Conservation (phyloP, 495 filamentous ascomycete genomes). For the Elasticomyces elasticus region DNA sequence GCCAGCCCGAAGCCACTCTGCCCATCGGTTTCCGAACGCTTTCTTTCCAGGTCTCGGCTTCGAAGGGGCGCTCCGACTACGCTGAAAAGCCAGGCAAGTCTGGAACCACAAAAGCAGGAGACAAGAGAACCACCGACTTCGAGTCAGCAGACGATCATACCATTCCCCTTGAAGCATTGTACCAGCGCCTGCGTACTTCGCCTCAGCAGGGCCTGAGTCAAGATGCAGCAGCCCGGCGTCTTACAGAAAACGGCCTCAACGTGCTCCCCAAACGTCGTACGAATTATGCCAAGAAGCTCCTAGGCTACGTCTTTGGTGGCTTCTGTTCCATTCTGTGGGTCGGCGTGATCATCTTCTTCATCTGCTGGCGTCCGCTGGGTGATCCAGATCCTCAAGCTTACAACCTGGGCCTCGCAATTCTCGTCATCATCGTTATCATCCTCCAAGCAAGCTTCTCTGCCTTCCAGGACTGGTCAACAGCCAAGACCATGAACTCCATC, state of each 20-base stretch:
- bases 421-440: constrained; percentile 32
- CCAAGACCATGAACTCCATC: constrained; percentile 31
- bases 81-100: not conserved
- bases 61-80: constrained; percentile 28
- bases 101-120: not conserved
- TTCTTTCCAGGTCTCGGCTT: constrained; percentile 39
- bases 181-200: constrained; percentile 14
- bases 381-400: constrained; percentile 24
- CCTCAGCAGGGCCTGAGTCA: constrained; percentile 20
- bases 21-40: constrained; percentile 41
- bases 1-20: constrained; percentile 23
- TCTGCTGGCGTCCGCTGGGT: constrained; percentile 33
- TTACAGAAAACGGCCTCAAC: constrained; percentile 25
- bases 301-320: constrained; percentile 32
- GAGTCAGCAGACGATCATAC: constrained; percentile 34
- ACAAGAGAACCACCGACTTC: constrained; percentile 36
- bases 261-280: constrained; percentile 24
- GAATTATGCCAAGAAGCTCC: constrained; percentile 27
- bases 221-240: constrained; percentile 22
- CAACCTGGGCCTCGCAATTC: constrained; percentile 32
- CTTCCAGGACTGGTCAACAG: constrained; percentile 35
- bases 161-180: constrained; percentile 24
- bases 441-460: constrained; percentile 32
- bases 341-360: constrained; percentile 33
- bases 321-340: constrained; percentile 34